Conservation (phyloP, 208 protist species). For the Vickermania spadyakhi region DNA sequence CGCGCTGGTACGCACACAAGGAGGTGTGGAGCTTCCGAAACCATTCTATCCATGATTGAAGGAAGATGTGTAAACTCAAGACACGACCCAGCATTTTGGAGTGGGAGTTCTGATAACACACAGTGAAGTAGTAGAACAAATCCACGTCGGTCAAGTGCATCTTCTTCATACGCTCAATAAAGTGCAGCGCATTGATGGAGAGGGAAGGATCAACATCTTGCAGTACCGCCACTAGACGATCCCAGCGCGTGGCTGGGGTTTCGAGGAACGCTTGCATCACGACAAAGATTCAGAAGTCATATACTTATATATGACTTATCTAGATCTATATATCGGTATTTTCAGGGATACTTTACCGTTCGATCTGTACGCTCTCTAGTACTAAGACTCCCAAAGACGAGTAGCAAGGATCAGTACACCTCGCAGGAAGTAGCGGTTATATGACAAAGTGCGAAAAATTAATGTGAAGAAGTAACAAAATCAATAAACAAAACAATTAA, state of each 20-base stretch:
- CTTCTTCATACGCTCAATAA: conserved; percentile 32
- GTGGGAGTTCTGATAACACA: conserved; percentile 28
- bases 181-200: conserved; percentile 34
- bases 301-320: no score
- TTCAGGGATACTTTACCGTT: no score
- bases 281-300: no score
- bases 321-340: no score
- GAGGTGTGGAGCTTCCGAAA: conserved; percentile 10
- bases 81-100: conserved; percentile 13
- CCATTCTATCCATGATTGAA: conserved; percentile 37
- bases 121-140: conserved; percentile 26
- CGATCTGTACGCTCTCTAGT: no score
- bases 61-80: conserved; percentile 30
- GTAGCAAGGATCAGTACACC: no score
- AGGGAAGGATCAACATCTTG: conserved; percentile 35
- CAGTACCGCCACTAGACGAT: conserved; percentile 34
- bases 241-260: conserved; percentile 32
- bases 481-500: neutral
- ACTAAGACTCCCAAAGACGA: no score
- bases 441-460: neutral
- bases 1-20: neutral
- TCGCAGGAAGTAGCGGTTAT: neutral
- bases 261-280: conserved; percentile 5
- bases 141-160: conserved; percentile 27
- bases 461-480: neutral